Evolutionary conservation across 2,329 filamentous ascomycete species (phyloP), one percentile per base, ranked within the genome.

Genomic region (Pestalotiopsis fici): DNA sequence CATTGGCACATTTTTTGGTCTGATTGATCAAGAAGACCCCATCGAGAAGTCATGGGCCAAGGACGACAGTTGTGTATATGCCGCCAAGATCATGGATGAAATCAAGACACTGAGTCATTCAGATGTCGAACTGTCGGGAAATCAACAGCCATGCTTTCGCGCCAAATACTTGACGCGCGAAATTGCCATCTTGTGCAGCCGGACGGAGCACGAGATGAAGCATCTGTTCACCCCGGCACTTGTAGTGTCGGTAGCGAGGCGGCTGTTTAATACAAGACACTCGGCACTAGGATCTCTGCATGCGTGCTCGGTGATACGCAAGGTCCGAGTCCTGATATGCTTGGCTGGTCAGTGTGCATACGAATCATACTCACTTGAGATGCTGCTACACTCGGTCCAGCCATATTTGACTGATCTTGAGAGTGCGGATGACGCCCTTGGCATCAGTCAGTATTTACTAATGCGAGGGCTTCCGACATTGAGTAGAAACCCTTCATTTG

Each of bases 371-470:
- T 93, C 94, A 12, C 78, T 98, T 15, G 93, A 99, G 78, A 96
- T 98, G 93, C 85, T 97, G 0, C 84, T 99, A 1, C 93, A 94
- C 73, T 91, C 92, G 1, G 84, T 97, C 23, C 87, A 92, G 11
- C 89, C 90, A 0, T 97, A 94, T 71, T 83, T 98, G 5, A 91
- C 91, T 1, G 91, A 98, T 72, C 86, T 91, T 0, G 92, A 97
- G 75, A 98, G 95, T 78, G 93, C 95, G 11, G 93, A 97, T 75
- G 96, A 99, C 81, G 91, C 93, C 1, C 85, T 98, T 57, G 95
- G 95, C 0, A 87, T 99, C 39, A 90, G 93, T 68, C 92, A 94
- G 77, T 98, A 97, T 78, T 85, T 99, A 1, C 83, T 98, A 15
- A 83, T 87, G 5, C 86, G 87, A 64, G 94, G 95, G 7, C 81